These are phyloP conservation scores for Clavispora carvajalis DNA, from an alignment of 805 yeast species.

Conservation along the genomic window DNA sequence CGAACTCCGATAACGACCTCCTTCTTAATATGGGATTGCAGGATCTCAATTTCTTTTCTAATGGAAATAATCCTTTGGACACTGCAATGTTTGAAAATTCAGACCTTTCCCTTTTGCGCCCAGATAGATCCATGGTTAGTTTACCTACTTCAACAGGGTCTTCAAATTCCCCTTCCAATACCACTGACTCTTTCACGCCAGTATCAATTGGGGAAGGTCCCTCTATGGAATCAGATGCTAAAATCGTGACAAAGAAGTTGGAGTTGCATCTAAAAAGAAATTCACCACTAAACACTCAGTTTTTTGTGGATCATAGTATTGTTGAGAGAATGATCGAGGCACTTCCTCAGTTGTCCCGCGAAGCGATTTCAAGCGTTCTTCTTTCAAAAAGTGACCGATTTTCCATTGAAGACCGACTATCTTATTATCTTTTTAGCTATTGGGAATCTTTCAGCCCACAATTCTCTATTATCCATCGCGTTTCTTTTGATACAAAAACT, in stretches of 20 bases:
- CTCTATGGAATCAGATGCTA: conserved; percentile 2
- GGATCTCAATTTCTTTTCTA: conserved; percentile 34
- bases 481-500: conserved; percentile 47
- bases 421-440: conserved; percentile 37
- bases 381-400: conserved; percentile 17
- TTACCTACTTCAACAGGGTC: conserved; percentile 18
- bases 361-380: conserved; percentile 23
- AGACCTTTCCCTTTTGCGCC: neutral
- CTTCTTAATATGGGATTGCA: conserved; percentile 23
- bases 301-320: conserved; percentile 33
- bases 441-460: conserved; percentile 60
- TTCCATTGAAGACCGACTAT: conserved; percentile 28
- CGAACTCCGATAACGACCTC: conserved; percentile 2
- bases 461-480: conserved; percentile 53
- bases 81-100: conserved; percentile 20
- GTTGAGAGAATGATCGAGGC: conserved; percentile 30
- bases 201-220: conserved; percentile 10
- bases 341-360: conserved; percentile 23
- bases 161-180: conserved; percentile 30
- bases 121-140: neutral
- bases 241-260: conserved; percentile 6
- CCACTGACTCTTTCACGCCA: conserved; percentile 20
- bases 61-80: conserved; percentile 35
- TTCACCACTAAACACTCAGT: conserved; percentile 25
- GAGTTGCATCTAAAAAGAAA: conserved; percentile 21